Percentiles rank a stretch among this genome's conserved stretches.
phyloP scores from a whole-genome alignment of 345 rosid genomes.

The Populus tremula region DNA sequence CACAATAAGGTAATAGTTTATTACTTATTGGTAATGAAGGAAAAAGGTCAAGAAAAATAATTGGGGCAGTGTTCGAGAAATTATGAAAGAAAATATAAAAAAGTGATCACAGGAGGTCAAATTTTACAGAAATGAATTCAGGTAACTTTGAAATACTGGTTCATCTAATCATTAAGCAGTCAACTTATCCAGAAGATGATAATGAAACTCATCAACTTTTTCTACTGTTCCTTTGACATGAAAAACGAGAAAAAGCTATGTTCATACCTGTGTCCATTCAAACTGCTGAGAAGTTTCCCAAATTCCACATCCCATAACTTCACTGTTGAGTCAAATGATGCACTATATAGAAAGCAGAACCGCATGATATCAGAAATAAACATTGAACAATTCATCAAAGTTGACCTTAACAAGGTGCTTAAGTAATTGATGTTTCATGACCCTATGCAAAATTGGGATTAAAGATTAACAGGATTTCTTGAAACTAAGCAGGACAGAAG shows the following conservation, averaged over 20 bases:
- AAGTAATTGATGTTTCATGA: neutral
- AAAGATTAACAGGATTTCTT: neutral
- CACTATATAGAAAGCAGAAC: slow-evolving; percentile 46
- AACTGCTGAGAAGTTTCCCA: slow-evolving; percentile 79
- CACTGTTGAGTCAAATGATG: slow-evolving; percentile 95
- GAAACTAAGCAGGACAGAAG: neutral
- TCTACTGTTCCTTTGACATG: neutral
- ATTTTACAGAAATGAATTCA: neutral
- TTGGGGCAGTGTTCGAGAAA: neutral
- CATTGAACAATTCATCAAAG: neutral
- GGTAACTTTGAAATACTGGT: neutral
- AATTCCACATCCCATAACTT: slow-evolving; percentile 96
- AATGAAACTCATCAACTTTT: neutral
- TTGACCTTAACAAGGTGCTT: neutral
- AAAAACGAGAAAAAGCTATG: neutral
- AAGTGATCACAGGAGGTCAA: neutral
- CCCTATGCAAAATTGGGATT: neutral
- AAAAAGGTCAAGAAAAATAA: neutral
- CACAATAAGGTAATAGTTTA: neutral
- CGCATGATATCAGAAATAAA: slow-evolving; percentile 1
- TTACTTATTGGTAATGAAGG: too few species aligned
- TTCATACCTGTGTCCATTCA: slow-evolving; percentile 84
- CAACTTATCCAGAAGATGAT: neutral
- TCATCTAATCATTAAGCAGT: neutral
- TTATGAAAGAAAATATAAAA: too few species aligned